Evolutionary conservation across 805 yeast species (phyloP).

Genomic region (Nakazawaea holstii): DNA sequence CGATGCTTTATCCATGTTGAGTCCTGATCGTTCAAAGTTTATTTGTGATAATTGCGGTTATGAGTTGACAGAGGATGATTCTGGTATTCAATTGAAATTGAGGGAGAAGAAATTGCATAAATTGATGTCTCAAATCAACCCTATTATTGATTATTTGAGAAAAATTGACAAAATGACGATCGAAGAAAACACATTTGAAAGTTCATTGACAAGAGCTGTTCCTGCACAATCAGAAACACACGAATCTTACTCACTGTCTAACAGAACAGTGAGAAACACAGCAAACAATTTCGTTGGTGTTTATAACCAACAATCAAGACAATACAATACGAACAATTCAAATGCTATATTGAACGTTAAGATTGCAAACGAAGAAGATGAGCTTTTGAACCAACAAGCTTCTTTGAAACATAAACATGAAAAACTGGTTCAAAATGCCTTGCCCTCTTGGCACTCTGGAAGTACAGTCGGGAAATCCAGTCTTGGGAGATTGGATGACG

Average conservation of each 20-base stretch:
- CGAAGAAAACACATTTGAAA: constrained; percentile 87
- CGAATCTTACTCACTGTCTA: constrained; percentile 64
- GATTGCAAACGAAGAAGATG: constrained; percentile 83
- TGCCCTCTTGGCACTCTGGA: constrained; percentile 94
- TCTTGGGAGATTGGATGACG: constrained; percentile 49
- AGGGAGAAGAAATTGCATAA: constrained; percentile 78
- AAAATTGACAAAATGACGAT: constrained; percentile 74
- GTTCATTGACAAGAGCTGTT: constrained; percentile 72
- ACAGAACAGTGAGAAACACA: constrained; percentile 25
- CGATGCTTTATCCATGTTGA: constrained; percentile 79
- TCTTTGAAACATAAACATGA: constrained; percentile 65
- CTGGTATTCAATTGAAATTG: constrained; percentile 72
- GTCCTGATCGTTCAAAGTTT: constrained; percentile 77
- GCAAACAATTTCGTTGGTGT: constrained; percentile 17
- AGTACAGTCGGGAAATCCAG: constrained; percentile 78
- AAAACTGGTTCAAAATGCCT: constrained; percentile 81
- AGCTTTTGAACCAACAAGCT: constrained; percentile 57
- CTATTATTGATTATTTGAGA: constrained; percentile 76
- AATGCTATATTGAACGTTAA: constrained; percentile 88
- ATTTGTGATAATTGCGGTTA: constrained; percentile 81
- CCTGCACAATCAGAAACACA: constrained; percentile 73
- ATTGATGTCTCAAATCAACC: constrained; percentile 86
- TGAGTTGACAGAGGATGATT: constrained; percentile 79
- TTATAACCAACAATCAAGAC: constrained; percentile 26
- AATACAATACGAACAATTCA: constrained; percentile 17